These are phyloP conservation scores for Helicocarpus griseus DNA, from an alignment of 2,329 filamentous ascomycete genomes.

Conservation along the genomic window DNA sequence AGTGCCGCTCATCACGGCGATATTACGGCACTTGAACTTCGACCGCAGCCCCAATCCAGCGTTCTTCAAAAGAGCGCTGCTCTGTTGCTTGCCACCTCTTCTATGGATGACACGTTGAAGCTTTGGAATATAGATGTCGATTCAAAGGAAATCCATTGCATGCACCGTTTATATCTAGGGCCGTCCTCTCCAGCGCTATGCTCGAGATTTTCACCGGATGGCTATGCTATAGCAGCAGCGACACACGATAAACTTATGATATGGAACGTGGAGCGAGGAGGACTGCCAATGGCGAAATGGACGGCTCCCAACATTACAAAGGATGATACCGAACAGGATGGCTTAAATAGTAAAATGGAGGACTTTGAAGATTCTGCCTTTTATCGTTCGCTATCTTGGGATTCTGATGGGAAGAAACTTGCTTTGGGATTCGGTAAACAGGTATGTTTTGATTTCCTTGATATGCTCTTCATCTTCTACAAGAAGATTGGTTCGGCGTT, in stretches of 20 bases:
- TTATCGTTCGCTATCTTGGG: conserved; percentile 41
- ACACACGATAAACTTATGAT: conserved; percentile 35
- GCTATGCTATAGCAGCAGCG: conserved; percentile 36
- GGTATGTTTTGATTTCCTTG: conserved; percentile 25
- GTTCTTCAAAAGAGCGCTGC: conserved; percentile 16
- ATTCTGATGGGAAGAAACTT: conserved; percentile 44
- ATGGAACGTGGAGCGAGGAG: conserved; percentile 38
- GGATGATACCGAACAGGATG: conserved; percentile 24
- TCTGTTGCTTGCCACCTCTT: conserved; percentile 35
- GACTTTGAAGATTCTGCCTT: conserved; percentile 23
- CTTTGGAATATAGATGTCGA: conserved; percentile 35
- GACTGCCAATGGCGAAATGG: conserved; percentile 34
- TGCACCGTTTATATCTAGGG: conserved; percentile 29
- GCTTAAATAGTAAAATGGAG: conserved; percentile 19
- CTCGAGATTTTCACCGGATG: conserved; percentile 38
- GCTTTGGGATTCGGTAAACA: conserved; percentile 41
- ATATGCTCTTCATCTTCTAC: not conserved
- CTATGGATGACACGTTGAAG: conserved; percentile 36
- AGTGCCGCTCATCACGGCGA: conserved; percentile 31
- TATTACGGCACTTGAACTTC: conserved; percentile 36
- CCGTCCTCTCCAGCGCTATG: conserved; percentile 30
- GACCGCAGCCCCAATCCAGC: conserved; percentile 22
- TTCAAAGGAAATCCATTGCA: conserved; percentile 25
- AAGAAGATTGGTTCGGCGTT: not conserved
- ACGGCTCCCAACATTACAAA: conserved; percentile 21